Evolutionary conservation across 169 alveolate species (phyloP), one percentile per base, ranked within the genome.

Genomic region (Eimeria maxima): DNA sequence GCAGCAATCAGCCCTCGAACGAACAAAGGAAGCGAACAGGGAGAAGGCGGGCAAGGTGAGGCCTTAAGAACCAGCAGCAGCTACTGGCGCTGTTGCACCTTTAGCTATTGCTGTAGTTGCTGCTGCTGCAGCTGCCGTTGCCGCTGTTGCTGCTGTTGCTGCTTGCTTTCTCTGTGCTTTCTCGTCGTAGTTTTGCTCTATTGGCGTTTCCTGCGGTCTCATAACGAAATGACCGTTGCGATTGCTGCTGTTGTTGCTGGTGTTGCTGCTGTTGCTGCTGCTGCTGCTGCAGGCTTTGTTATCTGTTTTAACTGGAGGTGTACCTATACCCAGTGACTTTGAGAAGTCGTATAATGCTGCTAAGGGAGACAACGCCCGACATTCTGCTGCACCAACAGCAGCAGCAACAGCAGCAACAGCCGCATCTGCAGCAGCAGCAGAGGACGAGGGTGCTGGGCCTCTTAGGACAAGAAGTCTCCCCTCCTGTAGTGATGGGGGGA

Each of bases 11-110:
- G 60, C 44, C 38, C 71, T 27, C 7, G 71, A 33, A n/a, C 53
- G 71, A 22, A 24, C 22, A 10, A 33, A 47, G 47, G 71, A 81
- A 20, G 24, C 73, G 29, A 38, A 33, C 45, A 65, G 90, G 24
- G 90, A 81, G 87, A 81, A 81, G 38, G 90, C 90, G 53, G 90
- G 71, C 47, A 81, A 24, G 69, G 90, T 81, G 55, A 1, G 90
- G 65, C 33, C 33, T 42, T 76, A 14, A 20, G 78, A 22, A 67
- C 16, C 24, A 60, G 71, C 71, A 38, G 53, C 78, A 67, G 78
- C 86, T 24, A 27, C 42, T 74, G 50, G 33, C 33, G 81, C 18
- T n/a, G 38, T 1, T 33, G 38, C 38, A 33, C 38, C 29, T 11
- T 27, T 33, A 1, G 38, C 38, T 33, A 1, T 53, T 53, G 20